A percentile compares a stretch with the other conserved stretches of the same genome.
These are phyloP conservation scores for Colletotrichum sp. DNA, from an alignment of 2,329 filamentous ascomycete genomes.

Conservation along the genomic window DNA sequence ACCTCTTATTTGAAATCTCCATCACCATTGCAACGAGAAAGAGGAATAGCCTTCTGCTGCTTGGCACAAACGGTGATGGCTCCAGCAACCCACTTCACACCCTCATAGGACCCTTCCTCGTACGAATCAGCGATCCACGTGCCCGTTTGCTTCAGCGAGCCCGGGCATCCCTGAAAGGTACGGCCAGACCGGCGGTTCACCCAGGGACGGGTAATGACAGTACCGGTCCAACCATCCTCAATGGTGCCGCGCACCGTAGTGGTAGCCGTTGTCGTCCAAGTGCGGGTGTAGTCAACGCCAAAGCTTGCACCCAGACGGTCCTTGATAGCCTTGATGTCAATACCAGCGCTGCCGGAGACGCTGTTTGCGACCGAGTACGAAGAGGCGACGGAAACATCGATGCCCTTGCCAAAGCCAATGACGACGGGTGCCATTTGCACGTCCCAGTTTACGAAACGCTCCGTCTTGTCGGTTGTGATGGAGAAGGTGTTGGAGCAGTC, in stretches of 20 bases:
- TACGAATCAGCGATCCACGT: constrained; percentile 7
- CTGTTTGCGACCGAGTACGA: neutral
- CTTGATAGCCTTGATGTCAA: neutral
- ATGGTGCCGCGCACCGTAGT: neutral
- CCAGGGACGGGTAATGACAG: neutral
- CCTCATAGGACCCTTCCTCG: constrained; percentile 1
- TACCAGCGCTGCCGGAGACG: neutral
- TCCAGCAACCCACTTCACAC: constrained; percentile 4
- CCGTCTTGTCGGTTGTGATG: neutral
- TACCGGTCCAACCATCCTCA: neutral
- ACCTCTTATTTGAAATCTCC: neutral
- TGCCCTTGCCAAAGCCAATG: neutral
- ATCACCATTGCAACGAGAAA: neutral
- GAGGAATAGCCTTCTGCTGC: neutral
- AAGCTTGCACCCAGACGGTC: neutral
- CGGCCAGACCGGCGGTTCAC: constrained; percentile 1
- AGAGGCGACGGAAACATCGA: neutral
- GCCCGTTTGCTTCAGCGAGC: neutral
- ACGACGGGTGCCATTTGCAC: constrained; percentile 11
- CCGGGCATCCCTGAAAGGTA: neutral
- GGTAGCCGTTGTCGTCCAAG: constrained; percentile 1
- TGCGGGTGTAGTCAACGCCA: neutral
- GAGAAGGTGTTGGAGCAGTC: neutral
- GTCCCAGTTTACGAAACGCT: constrained; percentile 12
- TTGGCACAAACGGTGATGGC: constrained; percentile 5